Conservation (phyloP, 2,329 filamentous ascomycete genomes). For the Colletotrichum tofieldiae region DNA sequence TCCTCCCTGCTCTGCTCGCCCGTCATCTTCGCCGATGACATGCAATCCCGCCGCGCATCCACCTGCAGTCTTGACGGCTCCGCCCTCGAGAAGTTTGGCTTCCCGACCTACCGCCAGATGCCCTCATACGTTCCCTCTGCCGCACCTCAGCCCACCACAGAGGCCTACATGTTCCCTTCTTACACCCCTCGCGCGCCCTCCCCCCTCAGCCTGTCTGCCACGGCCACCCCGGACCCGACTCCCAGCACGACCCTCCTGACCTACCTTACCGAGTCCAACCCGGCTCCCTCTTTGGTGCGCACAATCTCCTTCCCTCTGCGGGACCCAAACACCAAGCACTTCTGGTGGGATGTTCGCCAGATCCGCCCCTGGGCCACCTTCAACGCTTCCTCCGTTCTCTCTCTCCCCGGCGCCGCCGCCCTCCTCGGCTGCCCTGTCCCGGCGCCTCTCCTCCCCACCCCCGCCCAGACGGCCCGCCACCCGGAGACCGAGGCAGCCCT, state of each 20-base stretch:
- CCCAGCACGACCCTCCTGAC: conserved; percentile 79
- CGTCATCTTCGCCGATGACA: conserved; percentile 68
- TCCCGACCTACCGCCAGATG: conserved; percentile 87
- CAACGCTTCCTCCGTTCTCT: conserved; percentile 78
- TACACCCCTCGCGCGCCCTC: conserved; percentile 64
- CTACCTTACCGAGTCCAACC: conserved; percentile 86
- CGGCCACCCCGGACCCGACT: conserved; percentile 61
- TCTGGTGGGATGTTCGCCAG: conserved; percentile 97
- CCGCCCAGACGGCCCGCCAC: conserved; percentile 71
- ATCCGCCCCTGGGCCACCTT: conserved; percentile 88
- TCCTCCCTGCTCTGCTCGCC: conserved; percentile 77
- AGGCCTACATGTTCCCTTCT: conserved; percentile 63
- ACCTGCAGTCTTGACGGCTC: conserved; percentile 78
- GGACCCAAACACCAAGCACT: conserved; percentile 82
- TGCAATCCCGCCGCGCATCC: conserved; percentile 72
- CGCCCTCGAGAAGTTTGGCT: conserved; percentile 80
- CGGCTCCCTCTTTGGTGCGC: conserved; percentile 85
- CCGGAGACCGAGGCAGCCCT: conserved; percentile 86
- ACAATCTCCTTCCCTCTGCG: conserved; percentile 79
- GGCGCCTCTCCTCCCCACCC: conserved; percentile 72
- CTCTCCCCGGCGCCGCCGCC: conserved; percentile 79
- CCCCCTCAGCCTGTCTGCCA: conserved; percentile 57
- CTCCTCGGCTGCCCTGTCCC: conserved; percentile 81
- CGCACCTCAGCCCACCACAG: conserved; percentile 50
- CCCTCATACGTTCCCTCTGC: conserved; percentile 66